Percentiles rank a stretch among this genome's conserved stretches.
phyloP scores from a whole-genome alignment of 768 basidiomycete genomes.

The Mycena albidolilacea region DNA sequence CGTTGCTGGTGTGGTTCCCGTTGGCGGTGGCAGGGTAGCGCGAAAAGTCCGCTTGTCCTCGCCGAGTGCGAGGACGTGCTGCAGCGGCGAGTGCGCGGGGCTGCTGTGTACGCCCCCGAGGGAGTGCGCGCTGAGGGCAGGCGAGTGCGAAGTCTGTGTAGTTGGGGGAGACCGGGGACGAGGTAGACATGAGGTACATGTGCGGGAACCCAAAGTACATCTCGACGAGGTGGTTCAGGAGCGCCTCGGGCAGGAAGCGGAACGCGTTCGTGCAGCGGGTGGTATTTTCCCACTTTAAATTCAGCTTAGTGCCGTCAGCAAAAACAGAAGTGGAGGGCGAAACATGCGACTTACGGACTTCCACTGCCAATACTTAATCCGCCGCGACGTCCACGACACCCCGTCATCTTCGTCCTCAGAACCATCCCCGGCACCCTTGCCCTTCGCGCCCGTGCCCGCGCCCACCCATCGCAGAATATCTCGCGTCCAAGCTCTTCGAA shows the following conservation, averaged over 20 bases:
- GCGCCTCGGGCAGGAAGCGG: constrained; percentile 65
- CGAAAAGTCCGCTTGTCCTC: constrained; percentile 9
- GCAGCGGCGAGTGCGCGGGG: constrained; percentile 22
- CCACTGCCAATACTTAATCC: constrained; percentile 18
- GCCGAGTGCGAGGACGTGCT: constrained; percentile 5
- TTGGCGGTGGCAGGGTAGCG: not conserved
- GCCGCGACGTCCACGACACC: constrained; percentile 9
- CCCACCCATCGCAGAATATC: constrained; percentile 76
- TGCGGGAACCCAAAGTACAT: constrained; percentile 76
- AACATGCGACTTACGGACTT: not conserved
- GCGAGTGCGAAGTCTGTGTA: constrained; percentile 37
- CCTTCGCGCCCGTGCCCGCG: constrained; percentile 50
- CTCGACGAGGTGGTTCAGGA: constrained; percentile 68
- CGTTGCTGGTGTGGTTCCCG: no score
- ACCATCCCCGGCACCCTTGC: no score
- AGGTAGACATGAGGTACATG: constrained; percentile 49
- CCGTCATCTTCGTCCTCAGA: no score
- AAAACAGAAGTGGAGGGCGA: no score
- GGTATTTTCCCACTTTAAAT: constrained; percentile 28
- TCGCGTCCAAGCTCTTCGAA: constrained; percentile 67
- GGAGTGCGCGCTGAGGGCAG: not conserved
- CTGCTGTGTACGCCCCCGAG: not conserved
- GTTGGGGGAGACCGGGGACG: constrained; percentile 35
- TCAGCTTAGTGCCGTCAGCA: no score
- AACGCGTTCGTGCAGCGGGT: constrained; percentile 42